Base-by-base conservation (phyloP, 306 rosid species). In the Cucumis cinereus region DNA sequence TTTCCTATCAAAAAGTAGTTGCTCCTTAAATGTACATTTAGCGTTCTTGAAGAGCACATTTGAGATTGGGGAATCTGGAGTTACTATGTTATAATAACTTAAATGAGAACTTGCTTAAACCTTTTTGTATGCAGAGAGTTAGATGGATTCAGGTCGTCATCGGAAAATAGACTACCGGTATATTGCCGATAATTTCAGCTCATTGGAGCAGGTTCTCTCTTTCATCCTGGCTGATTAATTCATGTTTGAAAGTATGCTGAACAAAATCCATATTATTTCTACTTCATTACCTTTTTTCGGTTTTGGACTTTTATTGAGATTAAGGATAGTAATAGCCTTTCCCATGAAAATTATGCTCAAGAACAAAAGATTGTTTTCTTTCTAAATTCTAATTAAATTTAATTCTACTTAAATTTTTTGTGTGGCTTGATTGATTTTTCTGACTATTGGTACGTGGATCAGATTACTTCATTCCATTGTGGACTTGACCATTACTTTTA, bases 171-270 rank as follows among this genome's bases (percentile, higher is more conserved):
- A 82, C 4, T 74, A 84, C 20, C 57, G 85, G 15, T 38, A 52
- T 75, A 94, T 94, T 82, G 89, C 89, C 58, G 97, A 94, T 72
- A 86, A 87, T 74, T 94, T 85, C 79, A 83, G 77, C 85, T 90
- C 99, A 62, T 76, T 94, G 89, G 97, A 94, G 47, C 85, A 92
- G 99, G 99, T 94, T 75, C 71, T 56, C 10, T 50, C 75, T 23
- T 64, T 77, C 50, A 23, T 38, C 22, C 47, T 40, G 16, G 55
- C 60, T 56, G 58, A 59, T 59, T 45, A 23, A 40, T 74, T 70
- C 58, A 8, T 58, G 72, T 10, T 11, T 14, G 8, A 64, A 38
- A 66, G 52, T 28, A 35, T 38, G 49, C 72, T n/a, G 16, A 66
- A 35, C 17, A 38, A 64, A 17, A 3, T 38, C 38, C 9, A 66